Percentiles rank a stretch among this genome's conserved stretches.
phyloP scores from a whole-genome alignment of 129 eudicot species.

The carrot (Daucus carota) region DH1_v3.0 NC_030389.2:2039001-2039500 shows the following conservation, averaged over 20 bases:
- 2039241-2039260: constrained; percentile 41
- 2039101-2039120: constrained; percentile 25
- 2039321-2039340: no score
- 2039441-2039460: no score
- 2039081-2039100: constrained; percentile 32
- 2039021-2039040: constrained; percentile 51
- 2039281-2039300: no score
- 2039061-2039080: constrained; percentile 50
- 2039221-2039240: constrained; percentile 57
- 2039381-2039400: no score
- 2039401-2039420: no score
- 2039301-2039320: no score
- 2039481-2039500: no score
- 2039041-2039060: constrained; percentile 84
- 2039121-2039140: constrained; percentile 4
- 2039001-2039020: constrained; percentile 73
- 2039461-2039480: no score
- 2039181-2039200: constrained; percentile 59
- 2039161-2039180: constrained; percentile 54
- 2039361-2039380: no score
- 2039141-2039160: constrained; percentile 19
- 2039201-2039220: constrained; percentile 94
- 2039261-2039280: no score
- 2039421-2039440: no score
- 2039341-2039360: no score